These are phyloP conservation scores for Solanum acaule DNA, from an alignment of 257 asterid species.

Conservation along the genomic window DNA sequence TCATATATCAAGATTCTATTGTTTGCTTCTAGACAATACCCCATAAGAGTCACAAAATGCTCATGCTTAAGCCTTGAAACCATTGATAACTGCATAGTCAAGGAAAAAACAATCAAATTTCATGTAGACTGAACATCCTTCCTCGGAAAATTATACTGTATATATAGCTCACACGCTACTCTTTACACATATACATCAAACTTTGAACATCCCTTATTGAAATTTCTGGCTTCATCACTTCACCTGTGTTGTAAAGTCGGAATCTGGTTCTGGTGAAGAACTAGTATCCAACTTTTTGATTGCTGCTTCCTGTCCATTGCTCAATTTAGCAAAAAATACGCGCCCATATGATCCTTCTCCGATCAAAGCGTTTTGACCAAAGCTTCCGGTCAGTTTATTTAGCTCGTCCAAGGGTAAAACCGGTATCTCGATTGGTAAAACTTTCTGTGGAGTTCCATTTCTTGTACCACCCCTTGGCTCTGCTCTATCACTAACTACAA, in stretches of 20 bases:
- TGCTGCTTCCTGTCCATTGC: constrained; percentile 49
- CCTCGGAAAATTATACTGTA: background rate
- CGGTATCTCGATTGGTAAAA: constrained; percentile 70
- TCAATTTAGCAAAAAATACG: constrained; percentile 32
- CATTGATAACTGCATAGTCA: constrained; percentile 40
- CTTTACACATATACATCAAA: background rate
- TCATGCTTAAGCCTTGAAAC: constrained; percentile 76
- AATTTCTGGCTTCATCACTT: background rate
- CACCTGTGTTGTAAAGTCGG: constrained; percentile 67
- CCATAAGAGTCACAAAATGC: constrained; percentile 57
- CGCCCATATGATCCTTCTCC: constrained; percentile 21
- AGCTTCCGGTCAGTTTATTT: constrained; percentile 5
- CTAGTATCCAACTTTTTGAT: constrained; percentile 67
- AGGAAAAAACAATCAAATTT: background rate
- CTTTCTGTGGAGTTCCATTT: constrained; percentile 57
- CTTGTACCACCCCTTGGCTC: constrained; percentile 53
- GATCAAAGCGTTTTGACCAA: constrained; percentile 14
- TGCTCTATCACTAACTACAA: constrained; percentile 44
- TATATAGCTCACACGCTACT: background rate
- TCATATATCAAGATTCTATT: constrained; percentile 61
- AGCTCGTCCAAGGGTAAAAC: constrained; percentile 26
- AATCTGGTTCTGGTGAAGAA: constrained; percentile 50
- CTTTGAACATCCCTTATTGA: background rate
- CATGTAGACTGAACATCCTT: background rate
- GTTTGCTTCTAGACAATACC: constrained; percentile 67